Base-by-base conservation (phyloP, 2,329 filamentous ascomycete species). In the Arthrinium phaeospermum region DNA sequence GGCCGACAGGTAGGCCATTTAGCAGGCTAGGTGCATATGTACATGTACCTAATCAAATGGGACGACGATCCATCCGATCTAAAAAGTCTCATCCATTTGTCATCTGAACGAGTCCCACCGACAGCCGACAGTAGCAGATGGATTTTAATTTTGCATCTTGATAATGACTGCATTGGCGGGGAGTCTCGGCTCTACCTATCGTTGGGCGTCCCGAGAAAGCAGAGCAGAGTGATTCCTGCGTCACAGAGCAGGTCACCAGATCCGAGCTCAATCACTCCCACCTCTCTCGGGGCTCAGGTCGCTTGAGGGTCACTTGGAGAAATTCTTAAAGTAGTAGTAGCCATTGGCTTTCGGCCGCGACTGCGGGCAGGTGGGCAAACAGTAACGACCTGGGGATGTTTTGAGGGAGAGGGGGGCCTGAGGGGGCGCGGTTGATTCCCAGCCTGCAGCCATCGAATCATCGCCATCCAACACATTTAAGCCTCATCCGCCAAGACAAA, bases 401-500 rank as follows among this genome's bases (percentile, higher is more conserved):
- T 41, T 41, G 57, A 64, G 57, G 57, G 57, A 22, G 10, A 30
- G 57, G 22, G 57, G 57, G 19, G 7, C 34, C n/a, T 22, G 34
- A 41, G 57, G 57, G 57, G 34, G 57, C 34, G 57, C 34, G 57
- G 57, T 64, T 37, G 57, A 41, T 22, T 19, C 41, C 34, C 57
- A 41, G n/a, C 57, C 8, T 12, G 57, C 30, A 37, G 30, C 57
- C 34, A 64, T 64, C 57, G 57, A 64, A 64, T 64, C 57, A 64
- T 64, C 57, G 57, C 41, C 57, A 64, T 64, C 57, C 57, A 64
- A 64, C 57, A 19, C 57, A 64, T 64, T 69, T 69, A 69, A 69
- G 67, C 67, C 67, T 69, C 67, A 69, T 49, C 67, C 67, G 67
- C 67, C 67, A 69, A 69, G 67, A 37, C 37, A 34, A 37, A 24